Percentiles rank a stretch among this genome's conserved stretches.
These are phyloP conservation scores for Aspergillus nomiae DNA, from an alignment of 2,329 filamentous ascomycete species.

Conservation along the genomic window DNA sequence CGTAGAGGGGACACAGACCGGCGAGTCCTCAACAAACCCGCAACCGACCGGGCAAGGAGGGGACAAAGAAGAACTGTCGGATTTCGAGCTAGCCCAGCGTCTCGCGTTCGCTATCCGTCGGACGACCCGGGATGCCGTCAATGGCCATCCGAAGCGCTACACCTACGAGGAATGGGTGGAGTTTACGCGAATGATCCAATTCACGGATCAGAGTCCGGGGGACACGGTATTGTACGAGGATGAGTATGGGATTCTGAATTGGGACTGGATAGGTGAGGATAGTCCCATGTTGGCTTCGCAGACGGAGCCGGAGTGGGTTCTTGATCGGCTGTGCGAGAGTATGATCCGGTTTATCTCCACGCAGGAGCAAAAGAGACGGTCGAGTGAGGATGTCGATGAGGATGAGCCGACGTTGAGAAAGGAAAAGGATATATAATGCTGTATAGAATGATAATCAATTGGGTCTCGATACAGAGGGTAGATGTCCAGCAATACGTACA, in stretches of 20 bases:
- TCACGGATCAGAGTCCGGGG: slow-evolving; percentile 44
- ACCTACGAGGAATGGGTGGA: slow-evolving; percentile 84
- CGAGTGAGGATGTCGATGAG: background rate
- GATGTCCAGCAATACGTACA: too few species aligned
- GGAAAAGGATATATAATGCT: slow-evolving; percentile 22
- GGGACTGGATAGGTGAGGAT: slow-evolving; percentile 73
- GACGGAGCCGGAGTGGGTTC: slow-evolving; percentile 67
- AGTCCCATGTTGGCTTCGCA: slow-evolving; percentile 67
- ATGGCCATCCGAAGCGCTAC: slow-evolving; percentile 60
- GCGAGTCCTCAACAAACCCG: background rate
- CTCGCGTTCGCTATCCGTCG: slow-evolving; percentile 71
- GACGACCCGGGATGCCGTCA: slow-evolving; percentile 39
- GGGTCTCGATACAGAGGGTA: too few species aligned
- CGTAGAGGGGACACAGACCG: slow-evolving; percentile 23
- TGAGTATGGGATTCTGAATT: slow-evolving; percentile 63
- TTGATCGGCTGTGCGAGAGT: slow-evolving; percentile 67
- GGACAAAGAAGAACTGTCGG: slow-evolving; percentile 49
- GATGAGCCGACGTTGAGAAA: slow-evolving; percentile 25
- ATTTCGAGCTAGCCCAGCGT: slow-evolving; percentile 61
- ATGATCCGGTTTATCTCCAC: slow-evolving; percentile 50
- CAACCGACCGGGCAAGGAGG: slow-evolving; percentile 49
- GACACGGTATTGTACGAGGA: slow-evolving; percentile 51
- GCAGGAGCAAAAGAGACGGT: slow-evolving; percentile 17
- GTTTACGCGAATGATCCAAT: slow-evolving; percentile 73
- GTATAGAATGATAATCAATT: background rate